Percentiles rank a stretch among this genome's conserved stretches.
phyloP scores from a whole-genome alignment of 2,329 filamentous ascomycete genomes.

The Pseudogymnoascus sp. region DNA sequence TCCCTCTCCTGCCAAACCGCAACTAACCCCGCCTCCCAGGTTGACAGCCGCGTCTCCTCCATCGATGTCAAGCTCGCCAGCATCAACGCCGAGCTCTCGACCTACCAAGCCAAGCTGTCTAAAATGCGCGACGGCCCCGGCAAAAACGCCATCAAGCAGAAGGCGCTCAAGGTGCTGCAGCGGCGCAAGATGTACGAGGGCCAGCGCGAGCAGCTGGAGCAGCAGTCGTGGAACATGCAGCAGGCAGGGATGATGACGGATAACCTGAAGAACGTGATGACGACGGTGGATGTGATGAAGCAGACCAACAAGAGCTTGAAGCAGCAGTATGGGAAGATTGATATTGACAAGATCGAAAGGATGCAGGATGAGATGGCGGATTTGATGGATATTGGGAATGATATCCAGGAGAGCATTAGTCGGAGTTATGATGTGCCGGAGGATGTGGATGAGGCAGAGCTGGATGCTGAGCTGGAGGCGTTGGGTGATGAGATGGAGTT shows the following conservation, averaged over 20 bases:
- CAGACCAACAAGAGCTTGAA: constrained; percentile 87
- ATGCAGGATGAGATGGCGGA: constrained; percentile 99
- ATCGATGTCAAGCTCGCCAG: constrained; percentile 93
- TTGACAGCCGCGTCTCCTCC: constrained; percentile 72
- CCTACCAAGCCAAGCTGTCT: constrained; percentile 78
- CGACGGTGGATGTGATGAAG: constrained; percentile 95
- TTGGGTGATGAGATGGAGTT: constrained; percentile 90
- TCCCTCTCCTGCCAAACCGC: not conserved
- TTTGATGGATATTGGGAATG: constrained; percentile 92
- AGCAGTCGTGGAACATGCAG: constrained; percentile 98
- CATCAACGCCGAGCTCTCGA: constrained; percentile 80
- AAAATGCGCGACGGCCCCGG: constrained; percentile 96
- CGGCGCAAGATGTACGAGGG: constrained; percentile 90
- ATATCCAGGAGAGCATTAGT: constrained; percentile 92
- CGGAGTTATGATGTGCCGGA: constrained; percentile 91
- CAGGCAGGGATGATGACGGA: constrained; percentile 98
- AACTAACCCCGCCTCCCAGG: constrained; percentile 37
- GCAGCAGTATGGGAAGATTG: constrained; percentile 93
- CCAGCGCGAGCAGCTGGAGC: constrained; percentile 87
- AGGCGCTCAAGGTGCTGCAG: constrained; percentile 89
- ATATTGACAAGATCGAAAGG: constrained; percentile 94
- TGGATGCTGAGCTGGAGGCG: constrained; percentile 94
- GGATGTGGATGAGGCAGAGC: constrained; percentile 91
- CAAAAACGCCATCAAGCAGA: constrained; percentile 86
- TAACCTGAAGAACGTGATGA: constrained; percentile 97